Evolutionary conservation across 139 green algal genomes (phyloP).

Genomic region (Limnomonas spitsbergensis): DNA sequence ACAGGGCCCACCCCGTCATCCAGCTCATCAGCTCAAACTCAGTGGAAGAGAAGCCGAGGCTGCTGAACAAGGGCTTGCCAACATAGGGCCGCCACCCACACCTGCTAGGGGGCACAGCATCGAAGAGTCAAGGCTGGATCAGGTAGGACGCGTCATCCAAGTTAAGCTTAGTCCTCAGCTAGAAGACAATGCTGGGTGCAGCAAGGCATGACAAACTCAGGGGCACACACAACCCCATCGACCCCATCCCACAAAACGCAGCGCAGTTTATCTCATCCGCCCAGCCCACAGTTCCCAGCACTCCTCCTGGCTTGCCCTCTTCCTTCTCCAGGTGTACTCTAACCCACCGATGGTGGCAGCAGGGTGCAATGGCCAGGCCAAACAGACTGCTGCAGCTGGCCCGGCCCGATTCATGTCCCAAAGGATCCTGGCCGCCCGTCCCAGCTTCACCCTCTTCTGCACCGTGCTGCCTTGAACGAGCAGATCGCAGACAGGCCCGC

Average conservation of each 20-base stretch:
- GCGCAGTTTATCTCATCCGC: too few relatives aligned
- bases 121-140: neutral
- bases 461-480: neutral
- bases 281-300: too few relatives aligned
- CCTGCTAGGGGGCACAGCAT: constrained; percentile 1
- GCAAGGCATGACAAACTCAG: too few relatives aligned
- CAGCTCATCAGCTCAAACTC: constrained; percentile 67
- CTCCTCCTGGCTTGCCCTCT: too few relatives aligned
- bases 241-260: too few relatives aligned
- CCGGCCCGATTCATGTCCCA: constrained; percentile 47
- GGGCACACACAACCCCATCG: too few relatives aligned
- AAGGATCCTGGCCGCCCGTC: neutral
- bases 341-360: constrained; percentile 86
- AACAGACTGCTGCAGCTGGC: constrained; percentile 22
- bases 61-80: constrained; percentile 46
- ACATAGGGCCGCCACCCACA: constrained; percentile 68
- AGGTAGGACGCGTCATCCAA: neutral
- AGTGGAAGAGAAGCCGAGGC: constrained; percentile 48
- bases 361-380: constrained; percentile 68
- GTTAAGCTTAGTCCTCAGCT: too few relatives aligned
- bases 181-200: too few relatives aligned
- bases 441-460: neutral
- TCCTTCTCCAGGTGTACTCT: too few relatives aligned
- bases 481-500: constrained; percentile 14
- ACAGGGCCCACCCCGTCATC: constrained; percentile 66